These are phyloP conservation scores for Diplodia sapinea DNA, from an alignment of 2,329 filamentous ascomycete genomes.

Conservation along the genomic window DNA sequence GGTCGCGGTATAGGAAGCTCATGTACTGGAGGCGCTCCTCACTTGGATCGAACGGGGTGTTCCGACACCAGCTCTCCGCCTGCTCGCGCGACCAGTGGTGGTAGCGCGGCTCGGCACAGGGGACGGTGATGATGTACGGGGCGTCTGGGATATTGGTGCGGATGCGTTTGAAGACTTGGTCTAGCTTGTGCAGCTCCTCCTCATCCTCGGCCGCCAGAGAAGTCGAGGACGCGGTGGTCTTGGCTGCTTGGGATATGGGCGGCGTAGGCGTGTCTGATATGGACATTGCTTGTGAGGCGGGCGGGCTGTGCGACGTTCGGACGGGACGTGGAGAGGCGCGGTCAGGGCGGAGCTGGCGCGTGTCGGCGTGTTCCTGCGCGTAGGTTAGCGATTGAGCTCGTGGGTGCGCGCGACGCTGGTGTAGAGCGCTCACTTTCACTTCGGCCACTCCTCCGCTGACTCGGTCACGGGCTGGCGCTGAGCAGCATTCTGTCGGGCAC, in stretches of 20 bases:
- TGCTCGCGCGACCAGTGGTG: slow-evolving; percentile 51
- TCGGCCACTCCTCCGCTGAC: slow-evolving; percentile 31
- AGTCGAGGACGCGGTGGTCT: slow-evolving; percentile 15
- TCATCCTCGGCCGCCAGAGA: slow-evolving; percentile 41
- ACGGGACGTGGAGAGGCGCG: slow-evolving; percentile 23
- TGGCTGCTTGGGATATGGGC: slow-evolving; percentile 39
- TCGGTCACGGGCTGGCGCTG: slow-evolving; percentile 31
- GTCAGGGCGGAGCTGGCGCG: slow-evolving; percentile 28
- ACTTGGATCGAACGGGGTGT: slow-evolving; percentile 59
- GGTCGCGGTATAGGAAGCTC: slow-evolving; percentile 65
- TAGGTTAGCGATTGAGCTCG: slow-evolving; percentile 12
- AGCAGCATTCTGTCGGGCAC: slow-evolving; percentile 30
- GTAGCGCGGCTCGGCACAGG: slow-evolving; percentile 52
- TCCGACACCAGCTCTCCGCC: slow-evolving; percentile 50
- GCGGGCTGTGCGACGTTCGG: slow-evolving; percentile 27
- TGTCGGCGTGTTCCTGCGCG: slow-evolving; percentile 18
- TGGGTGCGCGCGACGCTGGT: not conserved
- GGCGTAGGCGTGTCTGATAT: slow-evolving; percentile 42
- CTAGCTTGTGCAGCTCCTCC: slow-evolving; percentile 48
- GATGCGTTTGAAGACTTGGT: slow-evolving; percentile 52
- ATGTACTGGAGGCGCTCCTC: slow-evolving; percentile 68
- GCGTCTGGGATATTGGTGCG: slow-evolving; percentile 48
- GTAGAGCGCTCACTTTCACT: slow-evolving; percentile 27
- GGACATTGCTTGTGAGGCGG: slow-evolving; percentile 39
- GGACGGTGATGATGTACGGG: slow-evolving; percentile 57